phyloP scores from a whole-genome alignment of 2,329 filamentous ascomycete species.

The Lomentospora prolificans region DNA sequence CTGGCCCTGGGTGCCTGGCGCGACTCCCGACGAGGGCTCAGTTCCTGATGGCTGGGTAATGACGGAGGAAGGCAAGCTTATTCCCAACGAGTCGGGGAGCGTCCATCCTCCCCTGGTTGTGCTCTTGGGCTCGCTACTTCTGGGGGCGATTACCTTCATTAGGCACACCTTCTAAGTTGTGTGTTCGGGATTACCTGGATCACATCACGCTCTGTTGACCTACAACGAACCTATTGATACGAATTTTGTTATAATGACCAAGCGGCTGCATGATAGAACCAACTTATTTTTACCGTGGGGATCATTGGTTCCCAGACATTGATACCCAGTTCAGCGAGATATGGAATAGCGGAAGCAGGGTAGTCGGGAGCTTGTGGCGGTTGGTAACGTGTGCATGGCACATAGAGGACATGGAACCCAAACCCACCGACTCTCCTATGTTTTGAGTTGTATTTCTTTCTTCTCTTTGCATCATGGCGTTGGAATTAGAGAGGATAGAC shows the following conservation, averaged over 20 bases:
- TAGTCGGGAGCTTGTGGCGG: no score
- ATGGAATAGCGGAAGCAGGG: not conserved
- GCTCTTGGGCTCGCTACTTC: conserved; percentile 17
- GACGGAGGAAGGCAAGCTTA: conserved; percentile 67
- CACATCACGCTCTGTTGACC: not conserved
- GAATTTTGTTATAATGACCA: not conserved
- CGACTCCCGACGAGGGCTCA: conserved; percentile 40
- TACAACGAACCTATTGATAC: not conserved
- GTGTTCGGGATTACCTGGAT: not conserved
- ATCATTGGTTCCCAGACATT: not conserved
- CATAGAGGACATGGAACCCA: not conserved
- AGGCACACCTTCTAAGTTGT: not conserved
- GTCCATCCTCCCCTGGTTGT: conserved; percentile 16
- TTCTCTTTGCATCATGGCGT: no score
- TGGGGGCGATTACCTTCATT: conserved; percentile 11
- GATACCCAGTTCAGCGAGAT: not conserved
- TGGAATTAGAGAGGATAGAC: no score
- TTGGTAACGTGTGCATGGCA: no score
- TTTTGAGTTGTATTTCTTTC: no score
- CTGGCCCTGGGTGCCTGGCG: conserved; percentile 57
- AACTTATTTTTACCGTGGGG: not conserved
- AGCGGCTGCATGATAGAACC: not conserved
- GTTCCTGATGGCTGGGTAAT: conserved; percentile 77
- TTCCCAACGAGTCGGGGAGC: conserved; percentile 50
- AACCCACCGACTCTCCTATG: no score